Conservation (phyloP, 2,329 filamentous ascomycete species). For the Plectosphaerella plurivora region DNA sequence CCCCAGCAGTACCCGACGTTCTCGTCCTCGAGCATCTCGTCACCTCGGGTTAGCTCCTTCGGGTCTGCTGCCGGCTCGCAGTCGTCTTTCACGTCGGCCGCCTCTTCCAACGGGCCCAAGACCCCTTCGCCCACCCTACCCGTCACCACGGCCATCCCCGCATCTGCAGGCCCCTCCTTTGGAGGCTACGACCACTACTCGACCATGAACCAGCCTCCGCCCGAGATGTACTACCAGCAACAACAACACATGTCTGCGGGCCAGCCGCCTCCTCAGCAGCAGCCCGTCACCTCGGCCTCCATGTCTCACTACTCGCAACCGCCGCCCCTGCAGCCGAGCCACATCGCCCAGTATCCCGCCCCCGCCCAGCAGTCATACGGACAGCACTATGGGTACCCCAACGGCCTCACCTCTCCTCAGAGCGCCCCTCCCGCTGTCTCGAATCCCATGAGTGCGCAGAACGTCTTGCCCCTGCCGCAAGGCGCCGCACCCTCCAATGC, state of each 20-base stretch:
- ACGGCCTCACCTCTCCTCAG: slow-evolving; percentile 77
- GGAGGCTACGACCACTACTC: slow-evolving; percentile 38
- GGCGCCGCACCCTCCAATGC: slow-evolving; percentile 47
- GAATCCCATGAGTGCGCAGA: slow-evolving; percentile 61
- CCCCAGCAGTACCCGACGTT: slow-evolving; percentile 66
- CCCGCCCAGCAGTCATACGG: slow-evolving; percentile 56
- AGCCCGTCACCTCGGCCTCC: slow-evolving; percentile 69
- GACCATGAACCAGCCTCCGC: slow-evolving; percentile 76
- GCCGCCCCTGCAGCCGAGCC: slow-evolving; percentile 67
- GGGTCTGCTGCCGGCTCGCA: slow-evolving; percentile 54
- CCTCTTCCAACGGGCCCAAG: slow-evolving; percentile 62
- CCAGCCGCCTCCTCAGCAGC: slow-evolving; percentile 69
- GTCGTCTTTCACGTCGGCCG: slow-evolving; percentile 50
- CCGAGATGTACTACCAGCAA: slow-evolving; percentile 81
- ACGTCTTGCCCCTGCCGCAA: slow-evolving; percentile 68
- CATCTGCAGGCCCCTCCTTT: slow-evolving; percentile 31
- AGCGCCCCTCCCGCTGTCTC: slow-evolving; percentile 63
- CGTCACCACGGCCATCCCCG: slow-evolving; percentile 38
- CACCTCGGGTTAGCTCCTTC: slow-evolving; percentile 72
- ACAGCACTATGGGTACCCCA: slow-evolving; percentile 62
- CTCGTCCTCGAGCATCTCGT: slow-evolving; percentile 63
- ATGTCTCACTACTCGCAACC: slow-evolving; percentile 78
- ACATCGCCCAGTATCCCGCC: slow-evolving; percentile 58
- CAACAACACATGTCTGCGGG: slow-evolving; percentile 74
- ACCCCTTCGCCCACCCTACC: slow-evolving; percentile 71